A percentile compares a stretch with the other conserved stretches of the same genome.
Evolutionary conservation across 352 stramenopile genomes (phyloP).

Genomic region (Plasmopara muralis): DNA sequence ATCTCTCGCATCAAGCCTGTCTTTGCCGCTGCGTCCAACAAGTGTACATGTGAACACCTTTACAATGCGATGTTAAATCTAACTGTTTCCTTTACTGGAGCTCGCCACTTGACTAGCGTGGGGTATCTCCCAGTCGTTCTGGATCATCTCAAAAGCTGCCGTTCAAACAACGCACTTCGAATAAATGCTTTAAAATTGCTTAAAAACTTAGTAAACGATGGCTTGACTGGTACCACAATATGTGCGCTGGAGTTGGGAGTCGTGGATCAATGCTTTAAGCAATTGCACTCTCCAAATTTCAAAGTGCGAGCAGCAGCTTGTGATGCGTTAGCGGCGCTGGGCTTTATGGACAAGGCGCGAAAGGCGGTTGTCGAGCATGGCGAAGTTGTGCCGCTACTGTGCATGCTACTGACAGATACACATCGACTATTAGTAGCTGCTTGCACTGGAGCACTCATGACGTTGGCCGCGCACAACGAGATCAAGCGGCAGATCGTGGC

Average conservation of each 20-base stretch:
- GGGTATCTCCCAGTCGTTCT: constrained; percentile 51
- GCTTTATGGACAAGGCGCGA: constrained; percentile 54
- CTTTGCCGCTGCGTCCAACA: constrained; percentile 29
- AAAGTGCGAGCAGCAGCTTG: constrained; percentile 46
- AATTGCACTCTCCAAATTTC: constrained; percentile 33
- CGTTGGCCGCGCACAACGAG: constrained; percentile 54
- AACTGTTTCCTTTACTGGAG: constrained; percentile 36
- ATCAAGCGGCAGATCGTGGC: constrained; percentile 59
- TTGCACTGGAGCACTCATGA: constrained; percentile 59
- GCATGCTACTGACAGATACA: constrained; percentile 43
- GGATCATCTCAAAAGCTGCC: constrained; percentile 33
- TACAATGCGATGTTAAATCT: constrained; percentile 50
- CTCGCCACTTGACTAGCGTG: constrained; percentile 35
- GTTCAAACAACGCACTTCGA: constrained; percentile 28
- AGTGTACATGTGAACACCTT: constrained; percentile 30
- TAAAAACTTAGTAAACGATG: constrained; percentile 64
- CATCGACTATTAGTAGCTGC: constrained; percentile 49
- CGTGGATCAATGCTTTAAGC: constrained; percentile 35
- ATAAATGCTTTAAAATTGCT: constrained; percentile 52
- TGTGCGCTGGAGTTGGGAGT: constrained; percentile 48
- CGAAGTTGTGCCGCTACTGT: constrained; percentile 47
- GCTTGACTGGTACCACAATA: constrained; percentile 36
- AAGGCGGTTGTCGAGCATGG: constrained; percentile 46
- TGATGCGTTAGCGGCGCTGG: constrained; percentile 44
- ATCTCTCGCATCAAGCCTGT: constrained; percentile 33